Percentiles rank a stretch among this genome's conserved stretches.
Conservation (phyloP, 345 rosid genomes). For the Kandelia obovata region DNA sequence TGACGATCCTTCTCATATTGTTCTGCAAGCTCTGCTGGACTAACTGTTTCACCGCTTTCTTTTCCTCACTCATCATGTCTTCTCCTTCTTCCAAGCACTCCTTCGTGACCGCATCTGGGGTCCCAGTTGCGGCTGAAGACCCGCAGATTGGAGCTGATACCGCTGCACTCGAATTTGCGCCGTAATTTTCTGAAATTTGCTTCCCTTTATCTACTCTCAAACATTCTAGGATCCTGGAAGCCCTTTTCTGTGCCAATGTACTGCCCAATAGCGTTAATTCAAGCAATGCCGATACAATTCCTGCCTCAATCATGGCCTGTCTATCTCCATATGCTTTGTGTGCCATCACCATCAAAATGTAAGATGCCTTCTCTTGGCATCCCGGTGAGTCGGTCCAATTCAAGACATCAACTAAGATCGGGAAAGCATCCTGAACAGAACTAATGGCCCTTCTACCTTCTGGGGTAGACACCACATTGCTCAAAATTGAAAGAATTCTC, state of each 20-base stretch:
- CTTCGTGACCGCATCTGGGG: slow-evolving; percentile 34
- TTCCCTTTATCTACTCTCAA: slow-evolving; percentile 87
- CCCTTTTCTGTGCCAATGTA: slow-evolving; percentile 89
- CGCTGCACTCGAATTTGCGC: slow-evolving; percentile 48
- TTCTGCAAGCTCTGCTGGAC: slow-evolving; percentile 91
- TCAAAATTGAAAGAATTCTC: slow-evolving; percentile 73
- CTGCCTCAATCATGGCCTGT: slow-evolving; percentile 92
- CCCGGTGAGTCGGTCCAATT: slow-evolving; percentile 88
- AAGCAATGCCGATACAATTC: slow-evolving; percentile 71
- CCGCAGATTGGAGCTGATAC: slow-evolving; percentile 90
- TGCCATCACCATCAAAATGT: slow-evolving; percentile 88
- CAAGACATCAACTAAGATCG: slow-evolving; percentile 73
- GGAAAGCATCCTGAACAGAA: slow-evolving; percentile 51
- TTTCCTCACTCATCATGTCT: slow-evolving; percentile 86
- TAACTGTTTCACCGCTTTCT: slow-evolving; percentile 77
- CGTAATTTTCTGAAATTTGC: slow-evolving; percentile 58
- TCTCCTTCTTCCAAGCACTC: slow-evolving; percentile 48
- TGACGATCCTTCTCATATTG: slow-evolving; percentile 87
- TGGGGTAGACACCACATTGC: slow-evolving; percentile 66
- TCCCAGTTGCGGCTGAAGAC: slow-evolving; percentile 45
- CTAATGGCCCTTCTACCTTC: slow-evolving; percentile 87
- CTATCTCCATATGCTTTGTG: slow-evolving; percentile 81
- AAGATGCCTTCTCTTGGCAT: slow-evolving; percentile 91
- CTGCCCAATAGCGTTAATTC: slow-evolving; percentile 89
- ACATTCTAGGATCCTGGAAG: slow-evolving; percentile 82